A percentile compares a stretch with the other conserved stretches of the same genome.
phyloP scores from a whole-genome alignment of 2,329 filamentous ascomycete species.

The Ophiostoma montium region DNA sequence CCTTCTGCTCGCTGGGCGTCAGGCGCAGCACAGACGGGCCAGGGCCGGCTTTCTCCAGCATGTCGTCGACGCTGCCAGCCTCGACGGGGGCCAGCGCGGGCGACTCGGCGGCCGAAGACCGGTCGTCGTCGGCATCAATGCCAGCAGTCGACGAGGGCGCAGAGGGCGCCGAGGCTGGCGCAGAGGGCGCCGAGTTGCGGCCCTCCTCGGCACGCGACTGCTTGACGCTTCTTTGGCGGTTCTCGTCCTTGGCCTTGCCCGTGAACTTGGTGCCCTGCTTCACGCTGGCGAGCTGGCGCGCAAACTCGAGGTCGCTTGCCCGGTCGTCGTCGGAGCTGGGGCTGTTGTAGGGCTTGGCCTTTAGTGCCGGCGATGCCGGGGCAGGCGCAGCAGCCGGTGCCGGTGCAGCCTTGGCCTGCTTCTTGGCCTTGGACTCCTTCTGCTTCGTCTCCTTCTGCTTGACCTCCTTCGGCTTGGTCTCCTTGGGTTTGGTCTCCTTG shows the following conservation, averaged over 20 bases:
- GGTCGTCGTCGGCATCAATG: slow-evolving; percentile 68
- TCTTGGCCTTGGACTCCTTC: slow-evolving; percentile 25
- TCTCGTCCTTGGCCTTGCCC: slow-evolving; percentile 41
- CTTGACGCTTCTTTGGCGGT: slow-evolving; percentile 56
- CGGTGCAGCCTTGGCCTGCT: slow-evolving; percentile 23
- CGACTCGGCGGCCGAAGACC: slow-evolving; percentile 54
- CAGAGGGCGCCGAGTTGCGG: slow-evolving; percentile 41
- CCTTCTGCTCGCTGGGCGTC: slow-evolving; percentile 41
- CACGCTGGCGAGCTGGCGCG: slow-evolving; percentile 54
- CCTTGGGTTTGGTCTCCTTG: slow-evolving; percentile 21
- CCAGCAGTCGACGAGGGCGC: slow-evolving; percentile 56
- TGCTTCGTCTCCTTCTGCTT: slow-evolving; percentile 1
- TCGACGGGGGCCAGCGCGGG: slow-evolving; percentile 44
- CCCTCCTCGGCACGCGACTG: slow-evolving; percentile 45
- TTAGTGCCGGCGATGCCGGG: slow-evolving; percentile 17
- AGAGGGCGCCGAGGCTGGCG: too few species aligned
- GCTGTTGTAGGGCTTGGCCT: background rate
- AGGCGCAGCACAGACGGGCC: slow-evolving; percentile 67
- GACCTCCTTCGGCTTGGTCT: slow-evolving; percentile 12
- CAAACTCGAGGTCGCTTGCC: slow-evolving; percentile 50
- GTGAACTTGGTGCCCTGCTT: slow-evolving; percentile 54
- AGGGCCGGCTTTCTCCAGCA: slow-evolving; percentile 62
- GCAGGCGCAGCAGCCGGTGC: slow-evolving; percentile 10
- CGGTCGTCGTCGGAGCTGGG: slow-evolving; percentile 38
- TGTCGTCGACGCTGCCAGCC: slow-evolving; percentile 67